These are phyloP conservation scores for Camelina hispida DNA, from an alignment of 345 rosid genomes.

Conservation along the genomic window DNA sequence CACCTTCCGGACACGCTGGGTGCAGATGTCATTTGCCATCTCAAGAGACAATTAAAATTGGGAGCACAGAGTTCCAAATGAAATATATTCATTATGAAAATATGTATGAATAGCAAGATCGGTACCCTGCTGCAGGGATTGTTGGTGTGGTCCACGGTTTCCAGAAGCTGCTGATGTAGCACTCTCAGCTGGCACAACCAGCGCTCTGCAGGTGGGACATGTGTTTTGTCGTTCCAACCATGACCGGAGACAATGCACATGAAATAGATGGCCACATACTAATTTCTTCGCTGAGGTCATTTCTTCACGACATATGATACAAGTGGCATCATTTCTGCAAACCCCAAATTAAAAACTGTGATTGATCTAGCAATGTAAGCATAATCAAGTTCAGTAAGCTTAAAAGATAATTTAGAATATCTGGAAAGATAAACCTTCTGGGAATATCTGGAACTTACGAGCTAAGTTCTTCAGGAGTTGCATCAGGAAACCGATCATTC, in stretches of 20 bases:
- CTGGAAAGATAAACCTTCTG: background rate
- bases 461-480: slow-evolving; percentile 84
- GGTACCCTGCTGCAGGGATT: slow-evolving; percentile 60
- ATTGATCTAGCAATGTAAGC: slow-evolving; percentile 16
- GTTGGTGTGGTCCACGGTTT: slow-evolving; percentile 60
- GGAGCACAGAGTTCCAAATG: background rate
- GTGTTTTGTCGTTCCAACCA: slow-evolving; percentile 98
- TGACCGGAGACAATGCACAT: slow-evolving; percentile 94
- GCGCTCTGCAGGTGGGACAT: slow-evolving; percentile 95
- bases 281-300: slow-evolving; percentile 93
- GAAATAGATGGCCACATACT: slow-evolving; percentile 93
- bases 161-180: slow-evolving; percentile 59
- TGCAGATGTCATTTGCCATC: slow-evolving; percentile 5
- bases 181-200: slow-evolving; percentile 83
- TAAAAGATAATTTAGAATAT: background rate
- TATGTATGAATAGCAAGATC: slow-evolving; percentile 19
- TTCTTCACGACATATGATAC: slow-evolving; percentile 98
- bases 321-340: slow-evolving; percentile 89
- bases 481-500: slow-evolving; percentile 96
- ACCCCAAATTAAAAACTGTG: slow-evolving; percentile 40
- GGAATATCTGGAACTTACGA: slow-evolving; percentile 55
- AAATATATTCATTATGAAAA: background rate
- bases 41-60: slow-evolving; percentile 8
- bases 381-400: slow-evolving; percentile 27
- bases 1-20: background rate